Conservation (phyloP, 2,329 filamentous ascomycete species). For the Aspergillus sp. region DNA sequence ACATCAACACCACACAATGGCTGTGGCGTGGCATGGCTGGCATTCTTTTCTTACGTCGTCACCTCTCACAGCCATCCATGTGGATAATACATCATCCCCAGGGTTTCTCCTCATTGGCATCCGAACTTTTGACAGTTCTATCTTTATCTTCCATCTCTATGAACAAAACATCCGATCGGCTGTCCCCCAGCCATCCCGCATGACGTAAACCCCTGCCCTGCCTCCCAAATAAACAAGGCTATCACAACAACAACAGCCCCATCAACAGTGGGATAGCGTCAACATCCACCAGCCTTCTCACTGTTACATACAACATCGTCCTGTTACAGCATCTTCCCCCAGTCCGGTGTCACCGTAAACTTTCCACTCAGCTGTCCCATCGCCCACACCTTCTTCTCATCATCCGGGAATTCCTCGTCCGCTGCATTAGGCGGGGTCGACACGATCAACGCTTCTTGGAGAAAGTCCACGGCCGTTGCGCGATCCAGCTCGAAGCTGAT, state of each 20-base stretch:
- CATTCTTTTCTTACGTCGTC: no score
- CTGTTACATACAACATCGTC: not conserved
- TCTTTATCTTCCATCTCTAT: not conserved
- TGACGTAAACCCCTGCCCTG: not conserved
- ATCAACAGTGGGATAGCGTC: no score
- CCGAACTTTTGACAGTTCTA: not conserved
- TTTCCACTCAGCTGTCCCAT: slow-evolving; percentile 66
- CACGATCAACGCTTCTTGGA: slow-evolving; percentile 60
- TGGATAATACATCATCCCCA: not conserved
- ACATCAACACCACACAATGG: no score
- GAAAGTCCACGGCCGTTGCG: slow-evolving; percentile 58
- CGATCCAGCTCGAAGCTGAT: slow-evolving; percentile 60
- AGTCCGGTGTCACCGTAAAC: slow-evolving; percentile 65
- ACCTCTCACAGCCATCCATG: no score
- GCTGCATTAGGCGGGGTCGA: slow-evolving; percentile 29
- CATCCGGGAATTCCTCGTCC: slow-evolving; percentile 28
- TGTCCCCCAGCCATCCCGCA: not conserved
- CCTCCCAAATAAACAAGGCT: not conserved
- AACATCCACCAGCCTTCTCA: not conserved
- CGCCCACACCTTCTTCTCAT: slow-evolving; percentile 51
- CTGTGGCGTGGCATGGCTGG: no score
- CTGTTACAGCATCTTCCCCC: slow-evolving; percentile 52
- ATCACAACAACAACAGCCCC: not conserved
- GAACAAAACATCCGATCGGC: not conserved
- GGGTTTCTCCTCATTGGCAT: not conserved